Percentiles rank a stretch among this genome's conserved stretches.
Conservation (phyloP, 148 eudicot species). For the Rhododendron kiyosumense region DNA sequence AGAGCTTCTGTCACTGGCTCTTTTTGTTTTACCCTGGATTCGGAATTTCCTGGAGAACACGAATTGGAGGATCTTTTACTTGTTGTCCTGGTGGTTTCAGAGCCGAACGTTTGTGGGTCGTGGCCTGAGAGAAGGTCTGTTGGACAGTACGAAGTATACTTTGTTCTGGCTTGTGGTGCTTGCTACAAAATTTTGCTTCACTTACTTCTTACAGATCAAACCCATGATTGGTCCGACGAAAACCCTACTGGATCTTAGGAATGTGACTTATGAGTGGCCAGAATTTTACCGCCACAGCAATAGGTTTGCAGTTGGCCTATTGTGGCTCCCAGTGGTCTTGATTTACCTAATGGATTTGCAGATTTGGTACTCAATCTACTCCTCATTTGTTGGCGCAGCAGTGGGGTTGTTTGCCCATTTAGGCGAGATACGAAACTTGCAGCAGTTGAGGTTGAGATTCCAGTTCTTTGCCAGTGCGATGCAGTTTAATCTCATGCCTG, state of each 20-base stretch:
- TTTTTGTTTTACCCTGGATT: slow-evolving; percentile 68
- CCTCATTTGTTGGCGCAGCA: slow-evolving; percentile 68
- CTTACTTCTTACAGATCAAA: slow-evolving; percentile 72
- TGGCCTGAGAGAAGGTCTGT: slow-evolving; percentile 79
- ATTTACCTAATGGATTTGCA: slow-evolving; percentile 83
- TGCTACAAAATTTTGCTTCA: slow-evolving; percentile 63
- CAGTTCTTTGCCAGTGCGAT: slow-evolving; percentile 91
- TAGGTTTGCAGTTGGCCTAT: slow-evolving; percentile 68
- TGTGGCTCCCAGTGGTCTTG: slow-evolving; percentile 84
- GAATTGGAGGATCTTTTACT: slow-evolving; percentile 68
- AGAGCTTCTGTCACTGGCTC: slow-evolving; percentile 51
- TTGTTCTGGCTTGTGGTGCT: slow-evolving; percentile 81
- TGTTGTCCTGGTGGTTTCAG: slow-evolving; percentile 89
- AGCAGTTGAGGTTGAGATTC: slow-evolving; percentile 77
- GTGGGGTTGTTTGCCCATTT: slow-evolving; percentile 71
- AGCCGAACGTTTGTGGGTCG: slow-evolving; percentile 69
- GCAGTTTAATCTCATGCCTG: slow-evolving; percentile 88
- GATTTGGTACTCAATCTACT: slow-evolving; percentile 85
- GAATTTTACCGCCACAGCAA: slow-evolving; percentile 60
- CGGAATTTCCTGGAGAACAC: slow-evolving; percentile 70
- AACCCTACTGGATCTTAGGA: slow-evolving; percentile 29
- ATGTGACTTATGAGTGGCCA: slow-evolving; percentile 56
- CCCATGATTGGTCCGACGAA: slow-evolving; percentile 69
- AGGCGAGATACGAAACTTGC: slow-evolving; percentile 81
- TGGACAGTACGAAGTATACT: slow-evolving; percentile 60